Conservation (phyloP, 169 alveolate species). For the Cryptosporidium sp. region DNA sequence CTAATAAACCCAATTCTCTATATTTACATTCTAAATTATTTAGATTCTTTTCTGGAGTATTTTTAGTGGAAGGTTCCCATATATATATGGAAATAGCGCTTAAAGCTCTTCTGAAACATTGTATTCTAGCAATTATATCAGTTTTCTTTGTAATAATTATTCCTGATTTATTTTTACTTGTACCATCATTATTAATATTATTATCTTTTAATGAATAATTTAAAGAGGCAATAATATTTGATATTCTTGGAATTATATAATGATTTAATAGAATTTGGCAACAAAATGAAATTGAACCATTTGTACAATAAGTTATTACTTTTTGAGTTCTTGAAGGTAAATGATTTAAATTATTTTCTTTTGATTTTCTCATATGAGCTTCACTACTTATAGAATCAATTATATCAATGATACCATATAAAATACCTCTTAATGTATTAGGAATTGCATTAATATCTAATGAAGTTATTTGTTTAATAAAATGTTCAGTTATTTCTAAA, state of each 20-base stretch:
- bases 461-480: constrained; percentile 27
- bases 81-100: constrained; percentile 50
- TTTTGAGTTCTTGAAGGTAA: constrained; percentile 36
- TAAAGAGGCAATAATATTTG: constrained; percentile 25
- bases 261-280: constrained; percentile 58
- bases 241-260: constrained; percentile 58
- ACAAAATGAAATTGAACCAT: constrained; percentile 71
- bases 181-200: background rate
- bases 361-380: constrained; percentile 26
- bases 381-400: constrained; percentile 61
- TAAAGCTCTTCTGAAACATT: constrained; percentile 65
- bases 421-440: constrained; percentile 55
- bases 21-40: constrained; percentile 14
- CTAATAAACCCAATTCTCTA: constrained; percentile 27
- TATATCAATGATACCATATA: constrained; percentile 66
- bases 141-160: constrained; percentile 7
- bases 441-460: constrained; percentile 48
- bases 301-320: constrained; percentile 26
- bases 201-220: constrained; percentile 28
- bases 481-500: constrained; percentile 11
- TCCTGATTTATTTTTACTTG: background rate
- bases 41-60: constrained; percentile 9
- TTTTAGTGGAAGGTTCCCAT: constrained; percentile 55
- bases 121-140: constrained; percentile 61
- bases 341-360: constrained; percentile 22